Percentiles rank a stretch among this genome's conserved stretches.
Conservation (phyloP, 2,329 filamentous ascomycete genomes). For the Aureobasidium vineae region DNA sequence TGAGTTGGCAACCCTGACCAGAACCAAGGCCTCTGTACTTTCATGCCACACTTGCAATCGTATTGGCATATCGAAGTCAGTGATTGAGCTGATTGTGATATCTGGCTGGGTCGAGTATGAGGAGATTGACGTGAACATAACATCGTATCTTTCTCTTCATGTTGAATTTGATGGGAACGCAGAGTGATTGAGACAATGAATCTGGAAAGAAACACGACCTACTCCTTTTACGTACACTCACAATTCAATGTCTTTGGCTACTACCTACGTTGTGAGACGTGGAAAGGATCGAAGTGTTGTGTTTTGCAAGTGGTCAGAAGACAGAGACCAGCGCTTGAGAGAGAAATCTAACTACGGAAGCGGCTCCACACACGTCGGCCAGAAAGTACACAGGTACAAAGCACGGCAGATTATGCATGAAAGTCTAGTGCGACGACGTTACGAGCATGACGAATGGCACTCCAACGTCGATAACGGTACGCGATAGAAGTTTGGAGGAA, state of each 20-base stretch:
- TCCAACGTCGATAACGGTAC: conserved; percentile 1
- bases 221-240: background rate
- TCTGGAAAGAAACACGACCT: background rate
- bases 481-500: background rate
- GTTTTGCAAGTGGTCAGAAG: background rate
- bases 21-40: too few species aligned
- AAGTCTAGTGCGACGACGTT: conserved; percentile 1
- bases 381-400: conserved; percentile 5
- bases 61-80: too few species aligned
- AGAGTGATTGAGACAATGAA: background rate
- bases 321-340: background rate
- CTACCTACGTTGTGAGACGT: background rate
- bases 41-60: too few species aligned
- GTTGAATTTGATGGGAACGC: background rate
- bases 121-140: background rate
- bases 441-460: conserved; percentile 10
- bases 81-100: background rate
- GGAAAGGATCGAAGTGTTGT: background rate
- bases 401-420: conserved; percentile 12
- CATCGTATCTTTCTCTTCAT: background rate
- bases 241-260: background rate
- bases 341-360: background rate
- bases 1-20: background rate
- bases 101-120: background rate
- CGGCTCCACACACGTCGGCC: conserved; percentile 2